Conservation (phyloP, 352 stramenopile genomes). For the Pythium guiyangense region DNA sequence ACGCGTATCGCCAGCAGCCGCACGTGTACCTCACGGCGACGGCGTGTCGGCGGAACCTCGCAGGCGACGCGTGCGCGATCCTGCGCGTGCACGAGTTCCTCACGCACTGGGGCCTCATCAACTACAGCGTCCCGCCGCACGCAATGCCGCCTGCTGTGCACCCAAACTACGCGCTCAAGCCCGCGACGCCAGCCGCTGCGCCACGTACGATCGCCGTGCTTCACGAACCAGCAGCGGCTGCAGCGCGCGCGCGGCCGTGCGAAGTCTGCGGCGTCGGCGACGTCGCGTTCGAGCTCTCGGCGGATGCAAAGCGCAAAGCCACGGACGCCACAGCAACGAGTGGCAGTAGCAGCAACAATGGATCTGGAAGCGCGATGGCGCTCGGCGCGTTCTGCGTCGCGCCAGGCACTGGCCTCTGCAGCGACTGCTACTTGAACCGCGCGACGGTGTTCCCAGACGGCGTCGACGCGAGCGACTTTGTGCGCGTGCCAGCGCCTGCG, state of each 20-base stretch:
- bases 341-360: conserved; percentile 7
- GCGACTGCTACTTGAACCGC: conserved; percentile 59
- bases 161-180: conserved; percentile 53
- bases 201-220: conserved; percentile 27
- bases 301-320: conserved; percentile 54
- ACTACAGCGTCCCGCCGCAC: conserved; percentile 78
- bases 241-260: conserved; percentile 18
- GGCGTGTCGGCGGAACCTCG: conserved; percentile 76
- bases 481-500: conserved; percentile 20
- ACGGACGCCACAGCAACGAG: conserved; percentile 10
- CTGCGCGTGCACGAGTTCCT: conserved; percentile 84
- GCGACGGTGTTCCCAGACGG: conserved; percentile 44
- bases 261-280: conserved; percentile 37
- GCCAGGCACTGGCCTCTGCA: conserved; percentile 61
- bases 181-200: conserved; percentile 9
- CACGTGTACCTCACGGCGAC: conserved; percentile 79
- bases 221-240: conserved; percentile 12
- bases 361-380: conserved; percentile 32
- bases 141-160: conserved; percentile 49
- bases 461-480: conserved; percentile 61
- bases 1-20: conserved; percentile 74
- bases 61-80: conserved; percentile 78
- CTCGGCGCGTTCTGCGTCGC: conserved; percentile 38
- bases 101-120: conserved; percentile 83
- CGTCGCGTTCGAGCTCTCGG: conserved; percentile 52